A percentile compares a stretch with the other conserved stretches of the same genome.
Conservation (phyloP, 75 land plant genomes). For the Ceratopteris richardii region DNA sequence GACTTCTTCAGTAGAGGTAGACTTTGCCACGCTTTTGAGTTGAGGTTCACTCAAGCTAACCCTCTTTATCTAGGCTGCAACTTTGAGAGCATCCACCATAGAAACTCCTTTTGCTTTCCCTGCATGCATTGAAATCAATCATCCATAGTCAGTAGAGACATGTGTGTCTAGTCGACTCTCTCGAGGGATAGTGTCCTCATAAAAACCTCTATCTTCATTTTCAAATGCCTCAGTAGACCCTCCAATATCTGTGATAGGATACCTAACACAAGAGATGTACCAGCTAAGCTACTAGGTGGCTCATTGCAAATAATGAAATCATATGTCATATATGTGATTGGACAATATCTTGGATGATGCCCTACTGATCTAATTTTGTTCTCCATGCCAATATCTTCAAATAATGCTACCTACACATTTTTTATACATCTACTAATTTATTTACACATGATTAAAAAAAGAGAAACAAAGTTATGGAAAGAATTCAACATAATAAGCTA, state of each 20-base stretch:
- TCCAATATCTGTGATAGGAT: slow-evolving; percentile 12
- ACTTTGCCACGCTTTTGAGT: slow-evolving; percentile 33
- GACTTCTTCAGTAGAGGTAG: slow-evolving; percentile 28
- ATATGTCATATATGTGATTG: too few relatives aligned
- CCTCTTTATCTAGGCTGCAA: slow-evolving; percentile 42
- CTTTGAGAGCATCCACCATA: slow-evolving; percentile 17
- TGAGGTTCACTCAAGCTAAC: slow-evolving; percentile 63
- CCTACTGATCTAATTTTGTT: too few relatives aligned
- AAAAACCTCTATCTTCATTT: slow-evolving; percentile 16
- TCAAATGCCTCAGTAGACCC: slow-evolving; percentile 22
- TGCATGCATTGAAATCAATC: slow-evolving; percentile 52
- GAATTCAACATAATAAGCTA: too few relatives aligned
- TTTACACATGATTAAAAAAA: too few relatives aligned
- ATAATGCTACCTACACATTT: too few relatives aligned
- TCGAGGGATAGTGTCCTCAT: slow-evolving; percentile 22
- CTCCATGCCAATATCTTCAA: too few relatives aligned
- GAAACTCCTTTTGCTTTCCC: slow-evolving; percentile 42
- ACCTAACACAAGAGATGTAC: background rate
- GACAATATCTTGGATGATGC: too few relatives aligned
- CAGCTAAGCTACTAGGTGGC: too few relatives aligned
- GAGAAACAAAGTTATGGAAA: too few relatives aligned
- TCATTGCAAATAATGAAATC: too few relatives aligned
- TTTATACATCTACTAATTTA: too few relatives aligned
- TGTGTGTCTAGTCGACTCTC: slow-evolving; percentile 2
- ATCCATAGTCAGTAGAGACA: slow-evolving; percentile 36